phyloP scores from a whole-genome alignment of 202 grass and related monocot species.

The Panicum virgatum region DNA sequence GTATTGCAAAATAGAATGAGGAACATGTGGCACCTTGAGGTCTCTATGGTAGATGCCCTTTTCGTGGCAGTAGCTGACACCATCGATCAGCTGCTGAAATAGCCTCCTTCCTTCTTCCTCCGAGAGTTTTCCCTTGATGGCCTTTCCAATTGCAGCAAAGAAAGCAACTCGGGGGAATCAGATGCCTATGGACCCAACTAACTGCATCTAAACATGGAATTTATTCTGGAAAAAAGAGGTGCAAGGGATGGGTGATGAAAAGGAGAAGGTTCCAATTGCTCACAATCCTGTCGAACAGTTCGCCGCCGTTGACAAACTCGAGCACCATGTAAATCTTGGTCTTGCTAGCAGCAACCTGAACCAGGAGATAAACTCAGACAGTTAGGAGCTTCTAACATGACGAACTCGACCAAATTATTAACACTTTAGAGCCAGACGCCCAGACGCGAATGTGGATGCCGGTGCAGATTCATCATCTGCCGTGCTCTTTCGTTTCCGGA shows the following conservation, averaged over 20 bases:
- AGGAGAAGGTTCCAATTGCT: neutral
- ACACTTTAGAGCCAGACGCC: too few relatives aligned
- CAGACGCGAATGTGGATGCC: neutral
- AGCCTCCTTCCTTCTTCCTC: slow-evolving; percentile 64
- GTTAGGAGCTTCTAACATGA: neutral
- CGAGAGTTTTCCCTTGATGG: slow-evolving; percentile 53
- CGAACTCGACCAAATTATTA: neutral
- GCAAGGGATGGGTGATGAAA: neutral
- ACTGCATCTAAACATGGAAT: neutral
- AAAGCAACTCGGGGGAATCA: neutral
- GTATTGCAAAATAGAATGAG: neutral
- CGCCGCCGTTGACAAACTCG: slow-evolving; percentile 64
- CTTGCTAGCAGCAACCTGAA: slow-evolving; percentile 64
- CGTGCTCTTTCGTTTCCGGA: neutral
- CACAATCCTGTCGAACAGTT: slow-evolving; percentile 66
- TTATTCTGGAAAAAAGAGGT: neutral
- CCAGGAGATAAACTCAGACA: neutral
- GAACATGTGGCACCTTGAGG: slow-evolving; percentile 56
- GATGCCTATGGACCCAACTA: neutral
- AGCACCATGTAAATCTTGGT: slow-evolving; percentile 78
- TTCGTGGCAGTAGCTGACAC: slow-evolving; percentile 73
- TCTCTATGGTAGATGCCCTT: slow-evolving; percentile 79
- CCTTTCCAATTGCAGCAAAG: slow-evolving; percentile 26
- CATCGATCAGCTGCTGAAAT: slow-evolving; percentile 83
- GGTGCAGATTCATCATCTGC: neutral